Evolutionary conservation across 352 stramenopile genomes (phyloP).

Genomic region (Pythium coloratum): DNA sequence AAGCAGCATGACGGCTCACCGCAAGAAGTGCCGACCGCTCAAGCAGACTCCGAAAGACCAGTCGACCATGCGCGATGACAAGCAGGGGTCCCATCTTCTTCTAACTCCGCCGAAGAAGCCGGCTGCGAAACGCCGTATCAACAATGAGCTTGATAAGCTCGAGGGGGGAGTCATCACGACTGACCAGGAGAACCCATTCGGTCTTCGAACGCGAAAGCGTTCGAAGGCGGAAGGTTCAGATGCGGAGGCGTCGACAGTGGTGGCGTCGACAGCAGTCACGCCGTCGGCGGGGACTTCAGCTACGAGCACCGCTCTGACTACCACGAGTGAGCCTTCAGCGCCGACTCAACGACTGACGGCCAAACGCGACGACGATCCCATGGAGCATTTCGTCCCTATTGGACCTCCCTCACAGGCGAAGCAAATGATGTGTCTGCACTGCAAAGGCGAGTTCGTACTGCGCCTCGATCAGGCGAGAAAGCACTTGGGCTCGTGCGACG

Average conservation of each 20-base stretch:
- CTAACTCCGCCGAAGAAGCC: constrained; percentile 24
- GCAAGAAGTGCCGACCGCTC: constrained; percentile 10
- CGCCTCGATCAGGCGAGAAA: neutral
- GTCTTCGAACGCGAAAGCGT: neutral
- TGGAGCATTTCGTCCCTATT: constrained; percentile 18
- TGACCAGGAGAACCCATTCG: constrained; percentile 1
- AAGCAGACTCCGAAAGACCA: neutral
- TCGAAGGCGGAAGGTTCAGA: neutral
- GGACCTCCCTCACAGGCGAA: neutral
- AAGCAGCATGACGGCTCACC: constrained; percentile 3
- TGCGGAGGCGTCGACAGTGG: constrained; percentile 2
- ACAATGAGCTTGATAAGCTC: constrained; percentile 4
- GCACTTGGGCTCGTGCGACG: constrained; percentile 17
- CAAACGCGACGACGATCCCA: neutral
- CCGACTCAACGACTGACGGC: neutral
- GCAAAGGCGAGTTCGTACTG: neutral
- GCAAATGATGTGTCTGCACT: constrained; percentile 19
- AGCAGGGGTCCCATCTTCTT: neutral
- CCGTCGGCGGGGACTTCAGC: neutral
- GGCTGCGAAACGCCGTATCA: constrained; percentile 18
- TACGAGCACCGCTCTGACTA: neutral
- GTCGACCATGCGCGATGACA: neutral
- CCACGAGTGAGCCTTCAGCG: neutral
- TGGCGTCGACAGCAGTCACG: neutral
- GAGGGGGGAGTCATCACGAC: constrained; percentile 7